phyloP scores from a whole-genome alignment of 495 filamentous ascomycete genomes.

The Antarctomyces pellizariae region DNA sequence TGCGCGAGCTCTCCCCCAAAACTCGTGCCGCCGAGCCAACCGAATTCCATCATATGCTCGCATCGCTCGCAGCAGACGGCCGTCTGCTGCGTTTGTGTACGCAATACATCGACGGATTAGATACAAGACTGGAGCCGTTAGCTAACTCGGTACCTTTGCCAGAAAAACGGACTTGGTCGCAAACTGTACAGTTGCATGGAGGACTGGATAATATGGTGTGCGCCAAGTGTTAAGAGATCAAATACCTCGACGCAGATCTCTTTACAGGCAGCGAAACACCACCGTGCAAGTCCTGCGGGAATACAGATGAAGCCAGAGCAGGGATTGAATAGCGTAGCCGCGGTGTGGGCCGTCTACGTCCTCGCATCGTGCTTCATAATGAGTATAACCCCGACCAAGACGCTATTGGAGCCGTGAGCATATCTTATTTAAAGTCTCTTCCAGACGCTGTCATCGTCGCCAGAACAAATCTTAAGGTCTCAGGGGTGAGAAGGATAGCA shows the following conservation, averaged over 20 bases:
- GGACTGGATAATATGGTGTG: constrained; percentile 92
- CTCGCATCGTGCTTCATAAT: constrained; percentile 90
- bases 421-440: constrained; percentile 55
- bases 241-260: constrained; percentile 48
- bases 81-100: constrained; percentile 83
- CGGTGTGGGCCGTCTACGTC: constrained; percentile 72
- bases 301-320: constrained; percentile 52
- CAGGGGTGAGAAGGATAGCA: constrained; percentile 70
- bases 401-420: constrained; percentile 77
- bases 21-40: constrained; percentile 60
- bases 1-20: constrained; percentile 59
- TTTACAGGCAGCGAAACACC: constrained; percentile 74
- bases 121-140: constrained; percentile 63
- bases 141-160: constrained; percentile 40
- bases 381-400: constrained; percentile 92
- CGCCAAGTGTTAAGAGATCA: constrained; percentile 60
- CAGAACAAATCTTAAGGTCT: constrained; percentile 85
- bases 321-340: constrained; percentile 68
- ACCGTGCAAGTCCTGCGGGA: constrained; percentile 51
- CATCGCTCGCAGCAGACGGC: constrained; percentile 64
- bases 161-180: constrained; percentile 73
- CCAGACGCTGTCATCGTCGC: constrained; percentile 88
- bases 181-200: constrained; percentile 82
- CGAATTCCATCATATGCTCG: constrained; percentile 80
- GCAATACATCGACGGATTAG: constrained; percentile 89